Conservation (phyloP, 139 green algal species). For the Chlorella sp. region DNA sequence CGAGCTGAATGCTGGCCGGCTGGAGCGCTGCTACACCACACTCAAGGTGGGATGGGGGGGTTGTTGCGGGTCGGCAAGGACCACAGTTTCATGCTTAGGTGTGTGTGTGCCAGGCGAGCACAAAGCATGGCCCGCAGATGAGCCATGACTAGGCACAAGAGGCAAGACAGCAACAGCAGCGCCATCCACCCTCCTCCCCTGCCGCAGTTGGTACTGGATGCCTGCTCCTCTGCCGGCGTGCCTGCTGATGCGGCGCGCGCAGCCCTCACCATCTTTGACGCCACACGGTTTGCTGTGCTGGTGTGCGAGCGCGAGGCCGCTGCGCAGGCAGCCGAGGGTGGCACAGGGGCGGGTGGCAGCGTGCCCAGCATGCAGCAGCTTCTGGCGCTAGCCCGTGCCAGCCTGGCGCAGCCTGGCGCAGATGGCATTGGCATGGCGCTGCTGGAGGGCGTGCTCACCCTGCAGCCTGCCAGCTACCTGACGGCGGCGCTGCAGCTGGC, state of each 20-base stretch:
- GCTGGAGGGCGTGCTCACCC: slow-evolving; percentile 45
- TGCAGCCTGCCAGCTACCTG: slow-evolving; percentile 35
- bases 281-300: slow-evolving; percentile 37
- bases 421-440: slow-evolving; percentile 25
- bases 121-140: too few relatives aligned
- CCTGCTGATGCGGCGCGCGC: background rate
- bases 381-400: slow-evolving; percentile 19
- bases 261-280: slow-evolving; percentile 41
- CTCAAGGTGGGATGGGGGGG: background rate
- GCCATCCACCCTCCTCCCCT: background rate
- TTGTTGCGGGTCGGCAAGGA: too few relatives aligned
- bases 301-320: slow-evolving; percentile 14
- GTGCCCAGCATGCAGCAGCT: slow-evolving; percentile 36
- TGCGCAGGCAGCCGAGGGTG: background rate
- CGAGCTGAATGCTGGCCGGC: slow-evolving; percentile 34
- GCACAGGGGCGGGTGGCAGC: too few relatives aligned
- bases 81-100: too few relatives aligned
- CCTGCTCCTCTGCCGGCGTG: slow-evolving; percentile 21
- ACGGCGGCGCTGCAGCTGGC: slow-evolving; percentile 45
- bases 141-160: too few relatives aligned
- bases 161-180: too few relatives aligned
- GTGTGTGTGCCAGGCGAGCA: too few relatives aligned
- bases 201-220: slow-evolving; percentile 23
- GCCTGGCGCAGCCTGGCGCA: slow-evolving; percentile 32
- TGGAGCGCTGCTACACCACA: slow-evolving; percentile 34